phyloP scores from a whole-genome alignment of 768 basidiomycete species.

The Cytidiella melzeri region DNA sequence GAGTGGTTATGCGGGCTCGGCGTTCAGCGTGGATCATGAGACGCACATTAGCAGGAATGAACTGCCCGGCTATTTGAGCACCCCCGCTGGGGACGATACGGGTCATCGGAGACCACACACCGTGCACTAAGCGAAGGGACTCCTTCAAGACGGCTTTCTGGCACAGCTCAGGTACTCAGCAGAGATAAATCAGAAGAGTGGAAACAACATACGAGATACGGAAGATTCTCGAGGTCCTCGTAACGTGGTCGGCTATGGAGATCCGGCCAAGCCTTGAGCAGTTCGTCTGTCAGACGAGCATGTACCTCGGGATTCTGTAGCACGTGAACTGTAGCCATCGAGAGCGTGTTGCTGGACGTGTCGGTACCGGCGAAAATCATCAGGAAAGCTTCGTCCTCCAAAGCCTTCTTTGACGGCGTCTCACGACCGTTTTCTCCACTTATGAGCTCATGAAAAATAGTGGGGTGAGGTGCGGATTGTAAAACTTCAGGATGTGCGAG shows the following conservation, averaged over 20 bases:
- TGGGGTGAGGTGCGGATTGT: constrained; percentile 26
- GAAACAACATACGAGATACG: constrained; percentile 36
- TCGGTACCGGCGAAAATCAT: constrained; percentile 38
- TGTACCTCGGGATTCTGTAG: constrained; percentile 27
- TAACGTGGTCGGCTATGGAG: constrained; percentile 24
- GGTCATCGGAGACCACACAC: constrained; percentile 33
- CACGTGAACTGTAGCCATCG: constrained; percentile 31
- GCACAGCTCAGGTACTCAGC: neutral
- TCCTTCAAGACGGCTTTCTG: constrained; percentile 45
- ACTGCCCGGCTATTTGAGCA: constrained; percentile 28
- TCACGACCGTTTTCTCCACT: constrained; percentile 5
- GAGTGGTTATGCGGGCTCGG: neutral
- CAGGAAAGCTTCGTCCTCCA: constrained; percentile 18
- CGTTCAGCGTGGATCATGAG: neutral
- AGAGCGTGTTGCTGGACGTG: constrained; percentile 36
- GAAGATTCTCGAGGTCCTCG: constrained; percentile 37
- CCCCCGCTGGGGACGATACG: constrained; percentile 32
- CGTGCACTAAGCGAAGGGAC: constrained; percentile 36
- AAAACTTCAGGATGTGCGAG: constrained; percentile 21
- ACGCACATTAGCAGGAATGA: constrained; percentile 35
- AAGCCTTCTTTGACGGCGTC: neutral
- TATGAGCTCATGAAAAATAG: constrained; percentile 31
- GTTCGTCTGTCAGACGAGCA: constrained; percentile 25
- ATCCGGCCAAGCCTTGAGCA: constrained; percentile 37
- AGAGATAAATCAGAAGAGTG: too few species aligned